Percentiles rank a stretch among this genome's conserved stretches.
Evolutionary conservation across 2,329 filamentous ascomycete species (phyloP).

Genomic region (Erysiphe pulchra): DNA sequence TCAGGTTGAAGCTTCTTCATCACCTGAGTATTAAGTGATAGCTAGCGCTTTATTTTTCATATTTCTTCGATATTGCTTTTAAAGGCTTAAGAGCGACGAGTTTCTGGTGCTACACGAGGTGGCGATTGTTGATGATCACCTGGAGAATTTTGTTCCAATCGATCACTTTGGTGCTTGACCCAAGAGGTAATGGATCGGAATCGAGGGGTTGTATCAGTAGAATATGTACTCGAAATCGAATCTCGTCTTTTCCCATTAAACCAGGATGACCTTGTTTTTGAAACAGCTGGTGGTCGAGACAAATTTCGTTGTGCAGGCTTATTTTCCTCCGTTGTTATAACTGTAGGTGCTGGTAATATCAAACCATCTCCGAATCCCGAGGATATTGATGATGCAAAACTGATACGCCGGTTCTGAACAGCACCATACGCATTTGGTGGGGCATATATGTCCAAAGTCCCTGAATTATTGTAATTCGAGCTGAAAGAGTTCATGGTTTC

Average conservation of each 20-base stretch:
- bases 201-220: conserved; percentile 17
- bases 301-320: conserved; percentile 3
- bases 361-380: conserved; percentile 39
- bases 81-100: too few species aligned
- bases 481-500: too few species aligned
- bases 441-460: conserved; percentile 1
- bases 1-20: too few species aligned
- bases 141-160: conserved; percentile 16
- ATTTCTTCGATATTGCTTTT: too few species aligned
- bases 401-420: conserved; percentile 8
- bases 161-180: conserved; percentile 36
- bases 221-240: conserved; percentile 12
- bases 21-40: too few species aligned
- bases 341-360: conserved; percentile 18
- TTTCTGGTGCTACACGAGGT: too few species aligned
- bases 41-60: too few species aligned
- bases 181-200: conserved; percentile 35
- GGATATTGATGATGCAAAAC: conserved; percentile 30
- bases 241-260: conserved; percentile 8
- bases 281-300: conserved; percentile 5
- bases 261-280: conserved; percentile 12
- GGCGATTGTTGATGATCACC: too few species aligned
- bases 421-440: conserved; percentile 2
- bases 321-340: neutral
- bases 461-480: conserved; percentile 2